phyloP scores from a whole-genome alignment of 2,329 filamentous ascomycete genomes.

The Zymoseptoria pseudotritici region DNA sequence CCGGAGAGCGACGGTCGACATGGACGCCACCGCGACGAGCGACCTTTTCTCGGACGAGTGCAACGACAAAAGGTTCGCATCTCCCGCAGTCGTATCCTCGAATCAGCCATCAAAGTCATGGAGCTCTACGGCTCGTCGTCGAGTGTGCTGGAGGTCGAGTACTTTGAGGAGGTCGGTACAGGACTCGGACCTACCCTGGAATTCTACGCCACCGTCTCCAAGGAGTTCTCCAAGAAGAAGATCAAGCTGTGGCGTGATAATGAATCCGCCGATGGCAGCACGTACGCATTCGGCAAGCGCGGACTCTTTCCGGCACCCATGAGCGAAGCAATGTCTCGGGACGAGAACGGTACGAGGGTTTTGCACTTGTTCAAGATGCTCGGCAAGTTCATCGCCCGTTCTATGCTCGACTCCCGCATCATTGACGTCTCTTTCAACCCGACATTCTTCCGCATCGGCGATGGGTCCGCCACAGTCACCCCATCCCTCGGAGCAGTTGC shows the following conservation, averaged over 20 bases:
- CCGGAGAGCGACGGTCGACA: slow-evolving; percentile 70
- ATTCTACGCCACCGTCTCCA: slow-evolving; percentile 96
- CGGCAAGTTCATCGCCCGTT: slow-evolving; percentile 93
- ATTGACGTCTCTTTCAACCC: slow-evolving; percentile 97
- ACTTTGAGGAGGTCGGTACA: slow-evolving; percentile 97
- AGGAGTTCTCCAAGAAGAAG: slow-evolving; percentile 95
- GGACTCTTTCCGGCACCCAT: slow-evolving; percentile 91
- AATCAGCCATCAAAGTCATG: slow-evolving; percentile 98
- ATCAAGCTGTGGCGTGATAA: slow-evolving; percentile 94
- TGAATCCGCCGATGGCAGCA: slow-evolving; percentile 62
- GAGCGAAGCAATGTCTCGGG: slow-evolving; percentile 64
- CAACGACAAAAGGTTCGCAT: slow-evolving; percentile 98
- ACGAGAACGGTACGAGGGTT: slow-evolving; percentile 78
- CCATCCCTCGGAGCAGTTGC: slow-evolving; percentile 86
- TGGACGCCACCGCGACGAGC: slow-evolving; percentile 76
- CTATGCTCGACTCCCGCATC: slow-evolving; percentile 96
- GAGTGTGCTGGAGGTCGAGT: slow-evolving; percentile 93
- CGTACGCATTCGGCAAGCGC: slow-evolving; percentile 76
- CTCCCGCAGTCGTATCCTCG: slow-evolving; percentile 84
- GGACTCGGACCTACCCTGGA: slow-evolving; percentile 91
- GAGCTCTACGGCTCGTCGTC: slow-evolving; percentile 95
- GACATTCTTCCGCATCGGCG: slow-evolving; percentile 91
- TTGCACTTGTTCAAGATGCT: slow-evolving; percentile 85
- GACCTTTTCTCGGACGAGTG: slow-evolving; percentile 81
- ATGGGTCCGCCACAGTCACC: slow-evolving; percentile 58